Evolutionary conservation across 148 eudicot species (phyloP), one percentile per base, ranked within the genome.

Genomic region (Rhododendron williamsianum): DNA sequence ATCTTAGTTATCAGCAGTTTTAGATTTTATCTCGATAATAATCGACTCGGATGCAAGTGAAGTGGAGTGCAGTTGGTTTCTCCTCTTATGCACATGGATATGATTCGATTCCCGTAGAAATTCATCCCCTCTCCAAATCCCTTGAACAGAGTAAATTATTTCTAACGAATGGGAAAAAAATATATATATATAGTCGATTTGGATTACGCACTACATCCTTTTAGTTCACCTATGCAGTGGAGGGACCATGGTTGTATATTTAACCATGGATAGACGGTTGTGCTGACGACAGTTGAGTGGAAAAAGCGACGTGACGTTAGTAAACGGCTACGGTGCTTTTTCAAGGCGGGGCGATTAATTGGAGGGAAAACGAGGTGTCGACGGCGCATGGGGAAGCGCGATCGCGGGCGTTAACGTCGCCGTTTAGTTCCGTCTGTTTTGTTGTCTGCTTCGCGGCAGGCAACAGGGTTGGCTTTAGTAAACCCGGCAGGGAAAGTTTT

Each of bases 371-470:
- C 7, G 67, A 18, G 41, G 4, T 65, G 6, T 23, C 27, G 85
- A 76, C 80, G 63, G 85, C 79, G 80, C 16, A 30, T 21, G 27
- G 23, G 86, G 10, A 18, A 25, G 6, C 21, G 18, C 48, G 52
- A 35, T 1, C 8, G 46, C 0, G 23, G 65, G 1, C 41, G 74
- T 82, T 65, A 33, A 58, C 81, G 89, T 84, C 80, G 86, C 90
- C 83, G 81, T 81, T 58, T 84, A 48, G 82, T 80, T 85, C 83
- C 90, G 88, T 86, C 89, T 78, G 80, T 77, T 63, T 87, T 89
- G 86, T 72, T 87, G 91, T 91, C 89, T 92, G 93, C 88, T 86
- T 76, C 87, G 76, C 87, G 89, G 88, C 91, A 91, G 84, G 89
- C 92, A 91, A 90, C 90, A 90, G 69, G 89, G 91, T 87, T 88